Conservation (phyloP, 371 early-diverging fungal genomes). For the Umbelopsis sp. region DNA sequence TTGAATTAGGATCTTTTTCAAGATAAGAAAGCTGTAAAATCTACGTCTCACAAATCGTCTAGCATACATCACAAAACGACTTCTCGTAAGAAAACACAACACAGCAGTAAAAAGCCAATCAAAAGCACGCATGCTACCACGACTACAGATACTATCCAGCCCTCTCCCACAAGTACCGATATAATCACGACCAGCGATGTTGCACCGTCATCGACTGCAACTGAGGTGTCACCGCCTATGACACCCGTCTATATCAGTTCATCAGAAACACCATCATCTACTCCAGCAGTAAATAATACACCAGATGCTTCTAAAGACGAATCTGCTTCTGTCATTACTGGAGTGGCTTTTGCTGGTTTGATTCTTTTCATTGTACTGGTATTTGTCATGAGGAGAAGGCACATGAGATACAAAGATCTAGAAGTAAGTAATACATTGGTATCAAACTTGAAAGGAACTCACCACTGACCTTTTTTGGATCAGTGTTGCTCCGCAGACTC, state of each 20-base stretch:
- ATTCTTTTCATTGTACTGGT: not conserved
- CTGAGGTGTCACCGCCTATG: not conserved
- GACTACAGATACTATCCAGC: no score
- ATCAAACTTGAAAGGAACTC: not conserved
- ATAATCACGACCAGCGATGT: no score
- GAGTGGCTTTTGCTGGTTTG: conserved; percentile 5
- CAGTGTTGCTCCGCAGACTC: not conserved
- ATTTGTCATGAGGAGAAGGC: not conserved
- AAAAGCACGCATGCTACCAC: not conserved
- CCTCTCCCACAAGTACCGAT: no score
- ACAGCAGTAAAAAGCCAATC: not conserved
- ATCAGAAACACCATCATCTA: not conserved
- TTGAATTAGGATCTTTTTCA: not conserved
- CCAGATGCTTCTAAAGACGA: conserved; percentile 3
- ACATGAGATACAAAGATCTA: no score
- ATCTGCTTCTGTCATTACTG: conserved; percentile 10
- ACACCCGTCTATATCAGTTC: not conserved
- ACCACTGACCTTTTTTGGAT: not conserved
- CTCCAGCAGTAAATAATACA: not conserved
- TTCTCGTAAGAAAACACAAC: not conserved
- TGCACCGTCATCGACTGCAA: no score
- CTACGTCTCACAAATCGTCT: not conserved
- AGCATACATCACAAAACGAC: not conserved
- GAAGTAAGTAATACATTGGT: not conserved
- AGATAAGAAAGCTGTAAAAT: not conserved